Base-by-base conservation (phyloP, 345 rosid species). In the Hypericum perforatum region DNA sequence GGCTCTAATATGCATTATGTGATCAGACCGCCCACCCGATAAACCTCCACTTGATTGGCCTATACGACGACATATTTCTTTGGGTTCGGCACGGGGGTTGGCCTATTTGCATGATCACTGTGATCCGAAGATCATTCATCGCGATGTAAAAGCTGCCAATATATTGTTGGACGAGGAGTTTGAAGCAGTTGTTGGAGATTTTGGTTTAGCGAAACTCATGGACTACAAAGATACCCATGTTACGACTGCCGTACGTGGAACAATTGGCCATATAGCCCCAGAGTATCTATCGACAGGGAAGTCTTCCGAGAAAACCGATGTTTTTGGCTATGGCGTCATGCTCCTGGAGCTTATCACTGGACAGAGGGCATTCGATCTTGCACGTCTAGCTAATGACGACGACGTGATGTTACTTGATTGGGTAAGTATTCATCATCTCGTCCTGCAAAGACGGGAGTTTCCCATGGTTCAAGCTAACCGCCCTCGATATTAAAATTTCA, bases 281-380 rank as follows among this genome's bases (percentile, higher is more conserved):
- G 98, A 91, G 65, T 91, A 91, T 72, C 88, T 91, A 43, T 85
- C 95, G 8, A 82, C 94, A 5, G 98, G 96, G 53, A 79, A 81
- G 75, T 85, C 98, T 8, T 76, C 90, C 0, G 98, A 91, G 78
- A 91, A 85, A 74, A 91, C 90, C n/a, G 98, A 91, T 71, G 98
- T 91, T 52, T 91, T 91, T 59, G 96, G 95, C 37, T 91, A 87
- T n/a, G 96, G 96, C 1, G 86, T 87, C 56, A 87, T 82, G 98
- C 98, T 91, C 80, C 96, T 91, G 16, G 98, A 91, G 66, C 87
- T 91, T 53, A 82, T 91, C 50, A 87, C 94, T 13, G 98, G 98
- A 59, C 96, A 87, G 63, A 79, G 86, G 67, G 96, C 96, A 52
- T 84, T 84, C 7, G 95, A 91, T 75, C 91, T 91, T 66, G 95